Base-by-base conservation (phyloP, 495 filamentous ascomycete species). In the Jackrogersella minutella region DNA sequence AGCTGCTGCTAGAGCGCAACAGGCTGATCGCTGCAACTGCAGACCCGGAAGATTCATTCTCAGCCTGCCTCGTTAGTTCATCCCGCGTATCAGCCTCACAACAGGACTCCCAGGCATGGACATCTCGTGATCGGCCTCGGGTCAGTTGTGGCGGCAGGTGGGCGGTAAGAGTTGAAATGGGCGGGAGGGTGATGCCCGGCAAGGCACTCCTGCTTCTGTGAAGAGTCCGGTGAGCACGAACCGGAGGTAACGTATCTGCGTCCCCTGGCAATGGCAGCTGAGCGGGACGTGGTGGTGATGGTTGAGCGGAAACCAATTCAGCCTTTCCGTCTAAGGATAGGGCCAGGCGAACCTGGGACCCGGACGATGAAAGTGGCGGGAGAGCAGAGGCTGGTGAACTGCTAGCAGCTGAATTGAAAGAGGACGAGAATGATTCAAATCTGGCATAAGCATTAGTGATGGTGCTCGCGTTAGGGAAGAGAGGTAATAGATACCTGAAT, bases 321-420 rank as follows among this genome's bases (percentile, higher is more conserved):
- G 93, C 93, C 70, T 91, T 91, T 53, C 93, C 93, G 56, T 96
- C 92, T 47, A 90, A 82, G 16, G 91, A 93, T 61, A 91, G 77
- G 0, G 91, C 93, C 50, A 97, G 71, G 41, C 87, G 80, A 28
- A 91, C 76, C 30, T 76, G 77, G 11, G 86, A 87, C 3, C 79
- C 77, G 13, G 75, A 72, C 2, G 77, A 73, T 26, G 70, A 70
- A 28, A 74, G 73, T 3, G 60, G 68, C 1, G 74, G 71, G 10
- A 72, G 69, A 41, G 68, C 57, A 39, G 74, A 50, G 22, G 69
- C 54, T 4, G 68, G 64, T 1, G 73, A 68, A n/a, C 68, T 62
- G 31, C 61, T 52, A 11, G 71, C 41, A 7, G 68, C 66, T 1
- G 79, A 76, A 50, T 70, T 72, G n/a, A 75, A 66, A 30, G 79